Evolutionary conservation across 768 basidiomycete genomes (phyloP).

Genomic region (Sistotremastrum suecicum): DNA sequence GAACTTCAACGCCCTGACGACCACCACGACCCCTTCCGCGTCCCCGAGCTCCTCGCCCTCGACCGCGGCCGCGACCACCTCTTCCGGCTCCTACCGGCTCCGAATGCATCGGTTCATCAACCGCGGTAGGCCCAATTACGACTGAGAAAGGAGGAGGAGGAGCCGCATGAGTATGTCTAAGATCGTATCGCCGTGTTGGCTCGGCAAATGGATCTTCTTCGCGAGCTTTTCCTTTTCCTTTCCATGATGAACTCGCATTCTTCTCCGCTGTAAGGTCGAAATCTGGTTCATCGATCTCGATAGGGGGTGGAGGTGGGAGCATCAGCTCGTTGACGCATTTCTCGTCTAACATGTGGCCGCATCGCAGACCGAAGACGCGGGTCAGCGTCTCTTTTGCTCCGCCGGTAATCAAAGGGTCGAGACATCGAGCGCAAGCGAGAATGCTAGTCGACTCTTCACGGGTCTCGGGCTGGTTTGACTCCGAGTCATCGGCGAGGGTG

Average conservation of each 20-base stretch:
- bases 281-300: neutral
- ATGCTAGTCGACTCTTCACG: conserved; percentile 23
- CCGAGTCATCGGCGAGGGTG: conserved; percentile 36
- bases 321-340: conserved; percentile 54
- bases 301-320: conserved; percentile 19
- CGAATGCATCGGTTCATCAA: neutral
- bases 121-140: neutral
- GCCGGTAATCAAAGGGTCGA: conserved; percentile 45
- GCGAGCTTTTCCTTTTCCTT: neutral
- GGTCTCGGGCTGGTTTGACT: conserved; percentile 10
- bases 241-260: neutral
- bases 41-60: conserved; percentile 20
- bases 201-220: neutral
- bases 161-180: neutral
- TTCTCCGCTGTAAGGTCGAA: neutral
- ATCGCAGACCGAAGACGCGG: conserved; percentile 58
- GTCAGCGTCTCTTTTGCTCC: conserved; percentile 30
- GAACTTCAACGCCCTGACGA: too few species aligned
- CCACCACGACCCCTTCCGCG: conserved; percentile 9
- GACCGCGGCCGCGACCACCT: conserved; percentile 11
- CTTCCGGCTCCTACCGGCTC: neutral
- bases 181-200: neutral
- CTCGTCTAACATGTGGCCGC: conserved; percentile 69
- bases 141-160: neutral
- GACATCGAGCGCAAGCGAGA: conserved; percentile 55